Base-by-base conservation (phyloP, 352 stramenopile species). In the Pythium rhizo-oryzae region DNA sequence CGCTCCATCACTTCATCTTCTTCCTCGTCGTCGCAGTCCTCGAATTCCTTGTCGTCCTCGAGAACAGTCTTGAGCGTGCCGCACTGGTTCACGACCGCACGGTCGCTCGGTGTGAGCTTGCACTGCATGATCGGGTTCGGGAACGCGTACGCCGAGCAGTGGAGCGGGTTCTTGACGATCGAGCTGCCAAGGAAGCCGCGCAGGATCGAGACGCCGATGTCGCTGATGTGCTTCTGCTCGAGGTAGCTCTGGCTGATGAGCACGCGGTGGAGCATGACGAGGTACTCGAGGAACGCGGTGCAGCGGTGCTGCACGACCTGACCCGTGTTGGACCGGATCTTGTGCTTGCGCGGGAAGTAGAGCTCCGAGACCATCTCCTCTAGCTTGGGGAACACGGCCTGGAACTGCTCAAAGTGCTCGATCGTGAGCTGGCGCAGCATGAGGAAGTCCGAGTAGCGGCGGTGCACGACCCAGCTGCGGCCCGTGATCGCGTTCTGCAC, bases 401-500 rank as follows among this genome's bases (percentile, higher is more conserved):
- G 53, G 39, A 74, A 71, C 33, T 70, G 65, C 53, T 77, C 55
- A 54, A 81, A 72, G 43, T 76, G 70, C 44, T 69, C 57, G 28
- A 74, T 25, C 23, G 72, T 56, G 18, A 74, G 41, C 35, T 63
- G 51, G 19, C 69, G 72, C 41, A 81, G 70, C 28, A 72, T 24
- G 9, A 73, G 23, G 69, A 81, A 81, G 58, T 81, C 75, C 37
- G 71, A 70, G 70, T 79, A 81, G 18, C 71, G 68, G 9, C 75
- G 75, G 54, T 76, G 70, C 12, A 81, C 71, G 24, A 81, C 63
- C 75, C 75, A 81, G 55, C 62, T 75, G 50, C 71, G 67, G 39
- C 75, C 75, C 23, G 72, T 74, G n/a, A 79, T 74, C 21, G 75
- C 72, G 60, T 81, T 81, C 69, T 79, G 75, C 19, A 78, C 57